A percentile compares a stretch with the other conserved stretches of the same genome.
Evolutionary conservation across 176 grass and related monocot genomes (phyloP).

Genomic region (Stipa capillata): DNA sequence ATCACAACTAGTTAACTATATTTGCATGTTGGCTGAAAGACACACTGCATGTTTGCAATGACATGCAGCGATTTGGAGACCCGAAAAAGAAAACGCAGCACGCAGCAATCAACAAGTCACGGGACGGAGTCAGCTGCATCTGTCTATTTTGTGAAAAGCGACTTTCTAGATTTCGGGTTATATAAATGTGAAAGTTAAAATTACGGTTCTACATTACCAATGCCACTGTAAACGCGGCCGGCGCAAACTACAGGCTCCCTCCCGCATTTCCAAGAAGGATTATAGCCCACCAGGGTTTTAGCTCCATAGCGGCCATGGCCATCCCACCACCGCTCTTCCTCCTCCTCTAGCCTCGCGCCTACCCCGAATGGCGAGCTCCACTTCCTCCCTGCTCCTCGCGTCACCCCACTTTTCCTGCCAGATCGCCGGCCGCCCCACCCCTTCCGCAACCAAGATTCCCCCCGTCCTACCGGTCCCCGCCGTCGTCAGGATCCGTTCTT

Average conservation of each 20-base stretch:
- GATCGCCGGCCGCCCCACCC: not conserved
- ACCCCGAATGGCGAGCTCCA: slow-evolving; percentile 1
- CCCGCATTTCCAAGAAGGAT: not conserved
- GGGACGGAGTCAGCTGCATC: too few relatives aligned
- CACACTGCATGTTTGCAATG: too few relatives aligned
- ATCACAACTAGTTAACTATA: too few relatives aligned
- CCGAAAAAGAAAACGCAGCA: too few relatives aligned
- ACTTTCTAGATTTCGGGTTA: too few relatives aligned
- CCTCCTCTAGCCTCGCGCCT: not conserved
- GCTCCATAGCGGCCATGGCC: slow-evolving; percentile 11
- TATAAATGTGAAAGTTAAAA: too few relatives aligned
- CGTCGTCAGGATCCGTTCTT: not conserved
- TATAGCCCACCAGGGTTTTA: slow-evolving; percentile 23
- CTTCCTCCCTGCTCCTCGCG: not conserved
- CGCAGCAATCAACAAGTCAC: too few relatives aligned
- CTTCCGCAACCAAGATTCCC: not conserved
- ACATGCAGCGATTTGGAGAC: too few relatives aligned
- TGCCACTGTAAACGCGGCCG: too few relatives aligned
- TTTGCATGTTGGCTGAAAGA: too few relatives aligned
- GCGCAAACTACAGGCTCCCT: not conserved
- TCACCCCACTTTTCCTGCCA: slow-evolving; percentile 5
- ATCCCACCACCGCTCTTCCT: not conserved
- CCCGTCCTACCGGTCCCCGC: not conserved
- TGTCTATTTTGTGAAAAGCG: too few relatives aligned
- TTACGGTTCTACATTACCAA: too few relatives aligned